A percentile compares a stretch with the other conserved stretches of the same genome.
Evolutionary conservation across 2,329 filamentous ascomycete genomes (phyloP).

Genomic region (Aspergillus viridinutans): DNA sequence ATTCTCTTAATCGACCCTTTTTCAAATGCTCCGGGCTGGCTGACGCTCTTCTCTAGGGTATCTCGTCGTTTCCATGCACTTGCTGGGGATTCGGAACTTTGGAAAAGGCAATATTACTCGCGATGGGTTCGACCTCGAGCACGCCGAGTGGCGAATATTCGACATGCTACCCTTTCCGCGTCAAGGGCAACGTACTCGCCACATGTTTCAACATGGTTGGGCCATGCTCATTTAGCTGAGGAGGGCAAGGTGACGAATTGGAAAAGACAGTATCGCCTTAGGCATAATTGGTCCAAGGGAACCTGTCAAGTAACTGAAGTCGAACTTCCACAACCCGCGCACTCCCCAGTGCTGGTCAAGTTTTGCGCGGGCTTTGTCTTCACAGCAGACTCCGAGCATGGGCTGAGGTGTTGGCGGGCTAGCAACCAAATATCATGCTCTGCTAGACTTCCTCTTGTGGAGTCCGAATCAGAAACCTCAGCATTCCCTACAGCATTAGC

Average conservation of each 20-base stretch:
- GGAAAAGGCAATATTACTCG: slow-evolving; percentile 84
- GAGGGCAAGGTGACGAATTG: slow-evolving; percentile 60
- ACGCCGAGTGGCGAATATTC: slow-evolving; percentile 67
- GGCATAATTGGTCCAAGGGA: slow-evolving; percentile 87
- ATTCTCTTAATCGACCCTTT: not conserved
- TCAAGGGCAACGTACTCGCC: slow-evolving; percentile 50
- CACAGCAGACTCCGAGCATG: slow-evolving; percentile 65
- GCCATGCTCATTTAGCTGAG: slow-evolving; percentile 55
- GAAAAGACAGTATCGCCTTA: slow-evolving; percentile 83
- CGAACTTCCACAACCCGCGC: slow-evolving; percentile 52
- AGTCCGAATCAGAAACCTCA: slow-evolving; percentile 51
- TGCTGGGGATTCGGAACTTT: slow-evolving; percentile 77
- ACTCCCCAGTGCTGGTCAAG: slow-evolving; percentile 67
- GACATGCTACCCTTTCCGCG: slow-evolving; percentile 34
- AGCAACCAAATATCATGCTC: slow-evolving; percentile 58
- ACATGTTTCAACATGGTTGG: slow-evolving; percentile 57
- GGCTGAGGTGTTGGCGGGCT: slow-evolving; percentile 74
- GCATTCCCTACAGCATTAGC: slow-evolving; percentile 57
- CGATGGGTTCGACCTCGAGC: slow-evolving; percentile 81
- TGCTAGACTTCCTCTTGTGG: slow-evolving; percentile 41
- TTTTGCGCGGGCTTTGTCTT: slow-evolving; percentile 73
- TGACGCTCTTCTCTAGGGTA: slow-evolving; percentile 18
- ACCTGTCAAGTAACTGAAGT: slow-evolving; percentile 77
- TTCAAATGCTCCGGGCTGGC: not conserved
- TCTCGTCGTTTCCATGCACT: slow-evolving; percentile 71